Evolutionary conservation across 1,139 yeast genomes (phyloP).

Genomic region (Blastobotrys malaysiensis): DNA sequence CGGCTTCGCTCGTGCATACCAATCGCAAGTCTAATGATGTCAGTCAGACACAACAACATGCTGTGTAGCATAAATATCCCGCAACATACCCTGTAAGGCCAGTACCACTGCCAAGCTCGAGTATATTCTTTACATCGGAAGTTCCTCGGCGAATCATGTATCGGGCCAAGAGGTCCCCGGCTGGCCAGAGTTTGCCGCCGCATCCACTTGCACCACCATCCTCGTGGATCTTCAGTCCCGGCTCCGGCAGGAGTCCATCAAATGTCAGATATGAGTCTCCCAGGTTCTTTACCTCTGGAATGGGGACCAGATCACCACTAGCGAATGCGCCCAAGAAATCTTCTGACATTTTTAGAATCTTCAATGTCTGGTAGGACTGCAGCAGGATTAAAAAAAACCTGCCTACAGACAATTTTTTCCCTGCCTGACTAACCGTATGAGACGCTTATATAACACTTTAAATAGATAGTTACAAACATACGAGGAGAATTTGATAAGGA

Average conservation of each 20-base stretch:
- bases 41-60: slow-evolving; percentile 4
- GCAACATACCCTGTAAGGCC: slow-evolving; percentile 43
- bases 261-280: slow-evolving; percentile 40
- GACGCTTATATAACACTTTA: not conserved
- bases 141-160: slow-evolving; percentile 36
- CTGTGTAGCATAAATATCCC: slow-evolving; percentile 22
- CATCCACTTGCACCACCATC: slow-evolving; percentile 56
- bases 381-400: not conserved
- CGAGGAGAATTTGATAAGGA: not conserved
- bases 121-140: slow-evolving; percentile 30
- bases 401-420: not conserved
- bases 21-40: slow-evolving; percentile 30
- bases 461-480: not conserved
- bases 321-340: not conserved
- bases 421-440: not conserved
- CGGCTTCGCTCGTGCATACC: slow-evolving; percentile 29
- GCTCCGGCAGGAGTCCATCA: slow-evolving; percentile 37
- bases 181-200: slow-evolving; percentile 58
- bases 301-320: slow-evolving; percentile 29
- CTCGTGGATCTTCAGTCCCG: slow-evolving; percentile 41
- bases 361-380: not conserved
- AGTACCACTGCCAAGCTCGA: slow-evolving; percentile 54
- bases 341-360: not conserved
- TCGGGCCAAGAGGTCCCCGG: slow-evolving; percentile 48
- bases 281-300: slow-evolving; percentile 35